These are phyloP conservation scores for Cardamine occulta DNA, from an alignment of 345 rosid species.

Conservation along the genomic window DNA sequence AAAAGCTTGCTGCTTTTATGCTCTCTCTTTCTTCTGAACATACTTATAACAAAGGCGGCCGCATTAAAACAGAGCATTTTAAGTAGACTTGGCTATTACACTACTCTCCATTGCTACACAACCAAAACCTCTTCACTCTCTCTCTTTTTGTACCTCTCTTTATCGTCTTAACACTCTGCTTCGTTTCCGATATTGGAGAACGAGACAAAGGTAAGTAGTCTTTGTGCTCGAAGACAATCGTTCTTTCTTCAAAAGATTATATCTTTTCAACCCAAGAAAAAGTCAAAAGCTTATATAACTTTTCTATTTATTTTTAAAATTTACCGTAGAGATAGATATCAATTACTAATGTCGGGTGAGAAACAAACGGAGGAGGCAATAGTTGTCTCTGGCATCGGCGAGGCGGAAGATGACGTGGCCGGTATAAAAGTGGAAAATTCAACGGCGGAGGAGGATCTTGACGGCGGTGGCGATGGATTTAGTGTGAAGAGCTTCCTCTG, in stretches of 20 bases:
- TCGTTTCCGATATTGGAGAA: slow-evolving; percentile 9
- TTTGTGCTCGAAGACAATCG: not conserved
- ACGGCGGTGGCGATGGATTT: slow-evolving; percentile 41
- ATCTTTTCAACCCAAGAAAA: slow-evolving; percentile 5
- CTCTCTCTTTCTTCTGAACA: slow-evolving; percentile 34
- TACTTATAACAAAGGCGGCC: slow-evolving; percentile 41
- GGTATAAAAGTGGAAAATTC: slow-evolving; percentile 41
- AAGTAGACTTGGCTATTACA: slow-evolving; percentile 33
- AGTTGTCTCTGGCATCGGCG: slow-evolving; percentile 49
- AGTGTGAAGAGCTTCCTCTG: slow-evolving; percentile 73
- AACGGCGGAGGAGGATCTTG: slow-evolving; percentile 37
- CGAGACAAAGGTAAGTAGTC: slow-evolving; percentile 15
- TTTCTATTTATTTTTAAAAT: not conserved
- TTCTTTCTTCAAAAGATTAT: not conserved
- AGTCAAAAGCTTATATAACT: not conserved
- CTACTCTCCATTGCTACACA: slow-evolving; percentile 1
- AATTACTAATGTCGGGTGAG: slow-evolving; percentile 64
- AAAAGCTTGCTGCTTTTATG: slow-evolving; percentile 38
- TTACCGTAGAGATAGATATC: not conserved
- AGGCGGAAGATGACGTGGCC: slow-evolving; percentile 41
- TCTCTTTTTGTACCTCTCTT: not conserved
- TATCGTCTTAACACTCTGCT: slow-evolving; percentile 8
- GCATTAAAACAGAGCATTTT: slow-evolving; percentile 38
- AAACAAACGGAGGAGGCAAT: slow-evolving; percentile 95
- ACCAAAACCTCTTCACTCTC: slow-evolving; percentile 16